These are phyloP conservation scores for Ustilago loliicola DNA, from an alignment of 1,284 basidiomycete genomes.

Conservation along the genomic window DNA sequence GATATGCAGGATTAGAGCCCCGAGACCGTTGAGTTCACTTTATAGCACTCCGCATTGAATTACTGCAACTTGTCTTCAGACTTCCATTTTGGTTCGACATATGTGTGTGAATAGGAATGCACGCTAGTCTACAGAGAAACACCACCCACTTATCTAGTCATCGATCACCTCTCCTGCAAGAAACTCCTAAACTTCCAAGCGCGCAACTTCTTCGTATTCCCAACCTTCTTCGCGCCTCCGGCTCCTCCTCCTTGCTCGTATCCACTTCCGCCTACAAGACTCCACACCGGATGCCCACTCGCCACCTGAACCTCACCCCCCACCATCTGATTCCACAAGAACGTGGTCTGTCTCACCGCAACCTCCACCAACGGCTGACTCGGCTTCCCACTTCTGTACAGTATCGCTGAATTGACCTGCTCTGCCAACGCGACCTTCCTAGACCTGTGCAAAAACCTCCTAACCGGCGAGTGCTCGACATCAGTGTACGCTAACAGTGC, in stretches of 20 bases:
- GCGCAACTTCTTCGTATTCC: conserved; percentile 30
- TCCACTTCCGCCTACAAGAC: conserved; percentile 16
- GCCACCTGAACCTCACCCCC: conserved; percentile 48
- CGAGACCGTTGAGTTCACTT: neutral
- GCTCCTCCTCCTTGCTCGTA: conserved; percentile 19
- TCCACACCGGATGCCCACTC: conserved; percentile 37
- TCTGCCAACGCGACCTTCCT: conserved; percentile 83
- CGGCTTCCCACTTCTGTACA: conserved; percentile 70
- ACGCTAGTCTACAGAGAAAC: neutral
- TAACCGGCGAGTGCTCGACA: conserved; percentile 79
- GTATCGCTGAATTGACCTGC: conserved; percentile 85
- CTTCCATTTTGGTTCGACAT: neutral
- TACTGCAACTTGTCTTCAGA: neutral
- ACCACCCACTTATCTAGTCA: neutral
- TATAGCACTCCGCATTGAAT: neutral
- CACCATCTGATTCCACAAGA: conserved; percentile 51
- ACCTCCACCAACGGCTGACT: conserved; percentile 65
- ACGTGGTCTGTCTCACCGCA: conserved; percentile 62
- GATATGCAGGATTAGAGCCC: conserved; percentile 47
- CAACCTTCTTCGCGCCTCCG: conserved; percentile 30
- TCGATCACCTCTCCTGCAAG: conserved; percentile 34
- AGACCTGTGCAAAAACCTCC: conserved; percentile 79
- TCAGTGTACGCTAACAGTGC: conserved; percentile 82
- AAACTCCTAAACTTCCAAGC: conserved; percentile 46
- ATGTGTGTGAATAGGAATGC: neutral